Evolutionary conservation across 345 rosid species (phyloP).

Genomic region (Populus ilicifolia): DNA sequence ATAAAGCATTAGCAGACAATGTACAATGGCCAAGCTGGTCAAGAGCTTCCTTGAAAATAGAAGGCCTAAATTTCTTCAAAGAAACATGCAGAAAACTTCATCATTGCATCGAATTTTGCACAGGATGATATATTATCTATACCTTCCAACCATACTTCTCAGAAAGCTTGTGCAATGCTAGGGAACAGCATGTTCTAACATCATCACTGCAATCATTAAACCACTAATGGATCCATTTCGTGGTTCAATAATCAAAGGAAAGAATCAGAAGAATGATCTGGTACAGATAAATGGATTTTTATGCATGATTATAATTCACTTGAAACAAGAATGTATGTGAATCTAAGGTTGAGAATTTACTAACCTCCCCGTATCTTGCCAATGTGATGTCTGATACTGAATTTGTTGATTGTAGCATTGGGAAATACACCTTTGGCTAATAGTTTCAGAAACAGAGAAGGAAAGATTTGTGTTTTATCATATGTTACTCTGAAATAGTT

Average conservation of each 20-base stretch:
- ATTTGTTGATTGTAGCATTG: slow-evolving; percentile 35
- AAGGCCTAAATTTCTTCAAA: background rate
- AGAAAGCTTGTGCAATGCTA: slow-evolving; percentile 36
- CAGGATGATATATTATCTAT: background rate
- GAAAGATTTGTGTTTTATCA: background rate
- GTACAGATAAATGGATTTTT: background rate
- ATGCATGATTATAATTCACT: background rate
- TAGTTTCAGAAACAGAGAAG: background rate
- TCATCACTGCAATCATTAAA: slow-evolving; percentile 59
- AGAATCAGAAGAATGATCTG: background rate
- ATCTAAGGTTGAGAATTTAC: background rate
- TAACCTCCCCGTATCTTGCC: slow-evolving; percentile 64
- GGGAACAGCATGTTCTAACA: slow-evolving; percentile 46
- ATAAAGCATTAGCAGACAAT: slow-evolving; percentile 15
- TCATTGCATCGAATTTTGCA: background rate
- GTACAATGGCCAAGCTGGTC: background rate
- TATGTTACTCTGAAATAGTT: background rate
- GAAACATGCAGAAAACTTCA: background rate
- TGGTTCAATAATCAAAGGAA: slow-evolving; percentile 10
- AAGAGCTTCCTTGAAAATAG: background rate
- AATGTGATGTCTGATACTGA: slow-evolving; percentile 36
- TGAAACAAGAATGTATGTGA: background rate
- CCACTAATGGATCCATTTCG: slow-evolving; percentile 50
- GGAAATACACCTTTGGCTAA: slow-evolving; percentile 47
- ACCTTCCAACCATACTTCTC: slow-evolving; percentile 59